Conservation (phyloP, 2,329 filamentous ascomycete genomes). For the Xenoacremonium recifei region DNA sequence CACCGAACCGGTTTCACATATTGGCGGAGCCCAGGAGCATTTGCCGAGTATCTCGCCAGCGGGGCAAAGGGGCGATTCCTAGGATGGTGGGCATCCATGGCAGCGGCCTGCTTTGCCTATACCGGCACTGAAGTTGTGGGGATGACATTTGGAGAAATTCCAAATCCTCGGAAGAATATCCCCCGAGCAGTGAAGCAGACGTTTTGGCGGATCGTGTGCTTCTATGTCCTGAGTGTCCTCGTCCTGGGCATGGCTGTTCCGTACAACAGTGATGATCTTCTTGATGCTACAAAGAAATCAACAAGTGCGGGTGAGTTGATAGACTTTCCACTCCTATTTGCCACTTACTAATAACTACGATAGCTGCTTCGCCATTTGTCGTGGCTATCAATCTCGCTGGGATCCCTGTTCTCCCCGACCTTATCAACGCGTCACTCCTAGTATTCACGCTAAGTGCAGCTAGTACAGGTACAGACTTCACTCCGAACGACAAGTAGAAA, state of each 20-base stretch:
- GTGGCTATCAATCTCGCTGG: conserved; percentile 19
- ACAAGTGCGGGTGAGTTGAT: conserved; percentile 13
- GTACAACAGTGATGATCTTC: conserved; percentile 15
- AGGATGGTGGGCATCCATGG: conserved; percentile 66
- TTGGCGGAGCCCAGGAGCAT: conserved; percentile 49
- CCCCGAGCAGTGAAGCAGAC: conserved; percentile 22
- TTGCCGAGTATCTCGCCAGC: conserved; percentile 22
- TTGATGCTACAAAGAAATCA: conserved; percentile 12
- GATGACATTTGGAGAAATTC: conserved; percentile 20
- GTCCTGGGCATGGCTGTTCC: conserved; percentile 26
- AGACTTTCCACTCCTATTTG: background rate
- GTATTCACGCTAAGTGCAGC: conserved; percentile 26
- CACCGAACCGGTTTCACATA: conserved; percentile 62
- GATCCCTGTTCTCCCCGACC: conserved; percentile 15
- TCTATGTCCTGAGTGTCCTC: conserved; percentile 23
- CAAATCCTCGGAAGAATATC: conserved; percentile 22
- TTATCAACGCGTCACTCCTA: conserved; percentile 23
- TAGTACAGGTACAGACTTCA: conserved; percentile 4
- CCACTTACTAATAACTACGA: too few relatives aligned
- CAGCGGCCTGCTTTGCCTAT: conserved; percentile 74
- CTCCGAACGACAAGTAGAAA: background rate
- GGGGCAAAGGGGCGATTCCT: conserved; percentile 48
- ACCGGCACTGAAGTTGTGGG: conserved; percentile 35
- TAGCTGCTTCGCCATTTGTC: conserved; percentile 20
- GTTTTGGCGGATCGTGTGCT: conserved; percentile 23